Percentiles rank a stretch among this genome's conserved stretches.
These are phyloP conservation scores for Trichoderma harzianum DNA, from an alignment of 2,329 filamentous ascomycete species.

Conservation along the genomic window DNA sequence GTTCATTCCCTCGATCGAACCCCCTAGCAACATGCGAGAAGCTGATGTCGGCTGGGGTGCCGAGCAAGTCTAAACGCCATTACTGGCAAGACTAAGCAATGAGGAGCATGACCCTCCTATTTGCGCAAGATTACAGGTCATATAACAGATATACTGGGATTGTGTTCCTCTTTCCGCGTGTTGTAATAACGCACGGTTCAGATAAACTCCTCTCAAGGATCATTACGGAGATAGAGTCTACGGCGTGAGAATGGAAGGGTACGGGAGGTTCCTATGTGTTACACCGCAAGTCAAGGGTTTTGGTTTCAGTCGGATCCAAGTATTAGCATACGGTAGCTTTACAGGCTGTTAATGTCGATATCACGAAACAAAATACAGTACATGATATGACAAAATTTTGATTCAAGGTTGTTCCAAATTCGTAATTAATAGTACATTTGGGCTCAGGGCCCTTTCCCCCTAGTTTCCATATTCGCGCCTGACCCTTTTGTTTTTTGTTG, in stretches of 20 bases:
- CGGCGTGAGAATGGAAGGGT: not conserved
- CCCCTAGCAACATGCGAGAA: conserved; percentile 78
- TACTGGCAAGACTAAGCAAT: not conserved
- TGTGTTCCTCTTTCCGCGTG: not conserved
- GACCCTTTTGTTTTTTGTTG: not conserved
- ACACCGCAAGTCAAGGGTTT: not conserved
- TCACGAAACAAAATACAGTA: not conserved
- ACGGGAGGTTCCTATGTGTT: not conserved
- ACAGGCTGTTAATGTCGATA: not conserved
- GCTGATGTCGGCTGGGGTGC: conserved; percentile 72
- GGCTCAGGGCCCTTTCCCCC: not conserved
- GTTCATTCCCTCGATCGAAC: conserved; percentile 75
- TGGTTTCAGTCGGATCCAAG: not conserved
- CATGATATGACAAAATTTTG: not conserved
- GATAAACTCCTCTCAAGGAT: not conserved
- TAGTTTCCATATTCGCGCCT: not conserved
- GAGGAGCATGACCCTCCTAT: not conserved
- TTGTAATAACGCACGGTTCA: not conserved
- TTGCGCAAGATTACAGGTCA: not conserved
- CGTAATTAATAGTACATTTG: not conserved
- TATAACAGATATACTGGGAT: not conserved
- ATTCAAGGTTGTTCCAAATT: not conserved
- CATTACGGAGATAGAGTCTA: not conserved
- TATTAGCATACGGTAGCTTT: not conserved
- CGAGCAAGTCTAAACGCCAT: conserved; percentile 61